These are phyloP conservation scores for Helianthus annuus DNA, from an alignment of 129 eudicot species.

Conservation along the genomic window HanXRQr2.0-SUNRISE NC_035434.2:14701729-14702228, in stretches of 20 bases:
- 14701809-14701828: conserved; percentile 60
- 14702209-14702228: too few relatives aligned
- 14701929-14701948: conserved; percentile 43
- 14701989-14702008: not conserved
- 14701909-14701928: conserved; percentile 53
- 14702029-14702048: too few relatives aligned
- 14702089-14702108: conserved; percentile 27
- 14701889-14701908: conserved; percentile 59
- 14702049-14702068: conserved; percentile 8
- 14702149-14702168: conserved; percentile 31
- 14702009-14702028: not conserved
- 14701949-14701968: conserved; percentile 57
- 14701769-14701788: conserved; percentile 57
- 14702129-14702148: conserved; percentile 31
- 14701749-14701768: conserved; percentile 36
- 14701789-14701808: conserved; percentile 50
- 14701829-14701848: conserved; percentile 46
- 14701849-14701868: conserved; percentile 66
- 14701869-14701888: conserved; percentile 54
- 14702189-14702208: too few relatives aligned
- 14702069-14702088: conserved; percentile 22
- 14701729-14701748: too few relatives aligned
- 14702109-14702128: conserved; percentile 13
- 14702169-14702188: too few relatives aligned
- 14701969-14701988: not conserved